These are phyloP conservation scores for Trichoderma guizhouense DNA, from an alignment of 2,329 filamentous ascomycete species.

Conservation along the genomic window DNA sequence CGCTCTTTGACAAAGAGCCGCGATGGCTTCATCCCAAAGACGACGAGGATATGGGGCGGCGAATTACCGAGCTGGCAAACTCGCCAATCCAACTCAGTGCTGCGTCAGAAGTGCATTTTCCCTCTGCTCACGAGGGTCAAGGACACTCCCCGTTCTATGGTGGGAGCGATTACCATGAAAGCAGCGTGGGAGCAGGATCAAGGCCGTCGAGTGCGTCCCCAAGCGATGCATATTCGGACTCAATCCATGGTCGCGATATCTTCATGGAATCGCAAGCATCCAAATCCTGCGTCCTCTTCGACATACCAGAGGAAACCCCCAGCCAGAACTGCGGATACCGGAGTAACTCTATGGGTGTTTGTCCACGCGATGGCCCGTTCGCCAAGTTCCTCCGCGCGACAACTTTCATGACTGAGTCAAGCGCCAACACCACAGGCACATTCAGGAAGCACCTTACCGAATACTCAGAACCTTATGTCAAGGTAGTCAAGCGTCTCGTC, in stretches of 20 bases:
- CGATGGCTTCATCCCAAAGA: conserved; percentile 54
- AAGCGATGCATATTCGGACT: not conserved
- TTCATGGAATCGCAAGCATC: not conserved
- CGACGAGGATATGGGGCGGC: conserved; percentile 49
- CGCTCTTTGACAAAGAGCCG: conserved; percentile 56
- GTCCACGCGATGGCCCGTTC: conserved; percentile 19
- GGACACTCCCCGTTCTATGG: not conserved
- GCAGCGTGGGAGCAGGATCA: not conserved
- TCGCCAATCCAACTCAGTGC: conserved; percentile 34
- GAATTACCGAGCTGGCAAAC: conserved; percentile 43
- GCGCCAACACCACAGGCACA: conserved; percentile 37
- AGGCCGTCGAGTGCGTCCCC: not conserved
- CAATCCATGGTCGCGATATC: not conserved
- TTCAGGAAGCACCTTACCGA: conserved; percentile 33
- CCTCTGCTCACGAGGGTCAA: not conserved
- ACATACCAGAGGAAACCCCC: not conserved
- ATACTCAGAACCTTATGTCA: conserved; percentile 34
- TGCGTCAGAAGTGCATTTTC: not conserved
- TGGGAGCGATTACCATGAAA: not conserved
- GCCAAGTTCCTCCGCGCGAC: conserved; percentile 31
- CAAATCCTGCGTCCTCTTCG: not conserved
- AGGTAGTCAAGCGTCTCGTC: conserved; percentile 38
- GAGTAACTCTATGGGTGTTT: not conserved
- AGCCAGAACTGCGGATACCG: not conserved
- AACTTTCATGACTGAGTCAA: conserved; percentile 39